phyloP scores from a whole-genome alignment of 306 rosid genomes.

The Trifolium fragiferum region DNA sequence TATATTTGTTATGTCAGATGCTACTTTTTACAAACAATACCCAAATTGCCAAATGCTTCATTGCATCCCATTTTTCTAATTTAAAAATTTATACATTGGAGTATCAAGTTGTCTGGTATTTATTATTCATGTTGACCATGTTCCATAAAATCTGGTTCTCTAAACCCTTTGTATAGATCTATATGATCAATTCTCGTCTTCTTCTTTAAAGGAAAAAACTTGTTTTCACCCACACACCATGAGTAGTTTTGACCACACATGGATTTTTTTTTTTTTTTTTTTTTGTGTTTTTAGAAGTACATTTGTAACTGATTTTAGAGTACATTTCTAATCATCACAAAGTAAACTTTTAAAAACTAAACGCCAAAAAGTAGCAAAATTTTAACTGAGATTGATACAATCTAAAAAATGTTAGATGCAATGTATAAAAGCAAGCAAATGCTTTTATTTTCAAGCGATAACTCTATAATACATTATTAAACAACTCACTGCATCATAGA shows the following conservation, averaged over 20 bases:
- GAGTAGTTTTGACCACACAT: too few relatives aligned
- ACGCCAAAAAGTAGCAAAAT: too few relatives aligned
- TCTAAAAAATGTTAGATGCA: not conserved
- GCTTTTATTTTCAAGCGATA: not conserved
- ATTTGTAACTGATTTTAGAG: too few relatives aligned
- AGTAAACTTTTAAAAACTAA: too few relatives aligned
- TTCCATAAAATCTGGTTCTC: not conserved
- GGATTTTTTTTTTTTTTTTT: too few relatives aligned
- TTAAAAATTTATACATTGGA: constrained; percentile 19
- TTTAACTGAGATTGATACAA: not conserved
- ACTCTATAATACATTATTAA: not conserved
- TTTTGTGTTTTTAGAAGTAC: too few relatives aligned
- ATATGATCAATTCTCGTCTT: too few relatives aligned
- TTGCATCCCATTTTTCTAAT: not conserved
- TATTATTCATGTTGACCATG: constrained; percentile 16
- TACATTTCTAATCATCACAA: too few relatives aligned
- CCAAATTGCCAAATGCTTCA: not conserved
- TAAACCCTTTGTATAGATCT: not conserved
- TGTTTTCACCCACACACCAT: too few relatives aligned
- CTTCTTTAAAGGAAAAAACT: too few relatives aligned
- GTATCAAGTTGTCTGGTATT: constrained; percentile 10
- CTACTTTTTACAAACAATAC: not conserved
- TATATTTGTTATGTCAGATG: not conserved
- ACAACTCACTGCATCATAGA: not conserved
- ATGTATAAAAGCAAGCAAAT: constrained; percentile 2